Conservation (phyloP, 495 filamentous ascomycete genomes). For the Clavariopsis aquatica region DNA sequence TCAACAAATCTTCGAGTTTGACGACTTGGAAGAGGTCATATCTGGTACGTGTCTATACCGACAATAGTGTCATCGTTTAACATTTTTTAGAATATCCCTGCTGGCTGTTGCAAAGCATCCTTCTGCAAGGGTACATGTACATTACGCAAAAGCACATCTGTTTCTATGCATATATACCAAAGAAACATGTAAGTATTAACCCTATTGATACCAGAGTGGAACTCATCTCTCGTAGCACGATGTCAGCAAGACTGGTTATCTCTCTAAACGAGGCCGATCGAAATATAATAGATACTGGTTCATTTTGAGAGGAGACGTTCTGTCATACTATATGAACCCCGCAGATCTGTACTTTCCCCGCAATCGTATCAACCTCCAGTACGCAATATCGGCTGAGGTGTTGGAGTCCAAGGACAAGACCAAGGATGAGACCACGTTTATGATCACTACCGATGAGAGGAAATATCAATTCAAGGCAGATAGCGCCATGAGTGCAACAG, state of each 20-base stretch:
- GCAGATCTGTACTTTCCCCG: constrained; percentile 88
- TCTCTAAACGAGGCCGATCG: constrained; percentile 84
- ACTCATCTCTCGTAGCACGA: constrained; percentile 58
- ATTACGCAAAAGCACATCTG: constrained; percentile 91
- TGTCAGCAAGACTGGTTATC: constrained; percentile 81
- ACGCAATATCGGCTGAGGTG: constrained; percentile 82
- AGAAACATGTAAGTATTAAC: constrained; percentile 66
- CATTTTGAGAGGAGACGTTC: constrained; percentile 86
- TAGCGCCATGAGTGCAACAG: constrained; percentile 82
- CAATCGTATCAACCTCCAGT: constrained; percentile 88
- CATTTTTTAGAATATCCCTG: constrained; percentile 79
- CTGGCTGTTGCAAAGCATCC: constrained; percentile 87
- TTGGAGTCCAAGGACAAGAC: constrained; percentile 67
- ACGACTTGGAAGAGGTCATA: constrained; percentile 80
- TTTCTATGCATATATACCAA: constrained; percentile 95
- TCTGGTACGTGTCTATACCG: constrained; percentile 53
- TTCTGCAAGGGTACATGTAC: constrained; percentile 96
- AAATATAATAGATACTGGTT: constrained; percentile 98
- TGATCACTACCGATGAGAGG: constrained; percentile 77
- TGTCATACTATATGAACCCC: constrained; percentile 87
- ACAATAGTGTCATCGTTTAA: constrained; percentile 25
- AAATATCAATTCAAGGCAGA: constrained; percentile 90
- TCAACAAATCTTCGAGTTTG: constrained; percentile 87
- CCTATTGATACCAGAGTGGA: background rate
- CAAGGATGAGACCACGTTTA: constrained; percentile 70